Conservation (phyloP, 2,329 filamentous ascomycete genomes). For the Ophiostoma sp. region DNA sequence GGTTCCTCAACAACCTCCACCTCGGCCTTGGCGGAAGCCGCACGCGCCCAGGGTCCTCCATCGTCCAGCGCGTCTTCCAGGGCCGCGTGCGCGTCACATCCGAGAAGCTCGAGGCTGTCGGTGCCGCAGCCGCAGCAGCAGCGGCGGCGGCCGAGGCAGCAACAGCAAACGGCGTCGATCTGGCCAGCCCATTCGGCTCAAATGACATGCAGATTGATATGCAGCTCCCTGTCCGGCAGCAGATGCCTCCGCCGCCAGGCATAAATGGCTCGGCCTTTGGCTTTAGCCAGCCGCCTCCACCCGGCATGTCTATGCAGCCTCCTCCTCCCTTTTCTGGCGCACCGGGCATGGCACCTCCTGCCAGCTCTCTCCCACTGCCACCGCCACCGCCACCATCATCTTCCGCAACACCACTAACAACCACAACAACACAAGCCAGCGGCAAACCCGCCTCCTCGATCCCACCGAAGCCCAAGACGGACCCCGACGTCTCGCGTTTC, state of each 20-base stretch:
- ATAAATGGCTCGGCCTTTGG: slow-evolving; percentile 15
- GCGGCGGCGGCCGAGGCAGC: slow-evolving; percentile 19
- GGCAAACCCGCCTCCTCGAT: not conserved
- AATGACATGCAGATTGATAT: slow-evolving; percentile 27
- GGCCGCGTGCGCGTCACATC: slow-evolving; percentile 88
- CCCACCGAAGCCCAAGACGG: slow-evolving; percentile 60
- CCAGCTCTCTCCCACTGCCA: slow-evolving; percentile 6
- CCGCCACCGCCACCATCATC: slow-evolving; percentile 10
- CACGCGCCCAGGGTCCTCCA: slow-evolving; percentile 75
- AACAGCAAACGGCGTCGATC: slow-evolving; percentile 5
- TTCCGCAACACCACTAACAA: not conserved
- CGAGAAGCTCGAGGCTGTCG: slow-evolving; percentile 46
- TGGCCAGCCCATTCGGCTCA: not conserved
- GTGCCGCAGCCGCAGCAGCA: slow-evolving; percentile 24
- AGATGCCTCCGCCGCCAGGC: slow-evolving; percentile 21
- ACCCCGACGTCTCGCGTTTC: slow-evolving; percentile 64
- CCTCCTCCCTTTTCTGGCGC: not conserved
- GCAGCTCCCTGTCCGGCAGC: slow-evolving; percentile 4
- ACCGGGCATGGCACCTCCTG: not conserved
- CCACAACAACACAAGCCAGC: not conserved
- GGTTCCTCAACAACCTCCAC: slow-evolving; percentile 96
- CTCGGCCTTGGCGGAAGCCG: slow-evolving; percentile 85
- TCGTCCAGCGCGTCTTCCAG: slow-evolving; percentile 90
- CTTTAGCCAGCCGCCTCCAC: slow-evolving; percentile 4
- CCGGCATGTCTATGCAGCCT: slow-evolving; percentile 14